Conservation (phyloP, 306 rosid species). For the Hippophae gyantsensis region DNA sequence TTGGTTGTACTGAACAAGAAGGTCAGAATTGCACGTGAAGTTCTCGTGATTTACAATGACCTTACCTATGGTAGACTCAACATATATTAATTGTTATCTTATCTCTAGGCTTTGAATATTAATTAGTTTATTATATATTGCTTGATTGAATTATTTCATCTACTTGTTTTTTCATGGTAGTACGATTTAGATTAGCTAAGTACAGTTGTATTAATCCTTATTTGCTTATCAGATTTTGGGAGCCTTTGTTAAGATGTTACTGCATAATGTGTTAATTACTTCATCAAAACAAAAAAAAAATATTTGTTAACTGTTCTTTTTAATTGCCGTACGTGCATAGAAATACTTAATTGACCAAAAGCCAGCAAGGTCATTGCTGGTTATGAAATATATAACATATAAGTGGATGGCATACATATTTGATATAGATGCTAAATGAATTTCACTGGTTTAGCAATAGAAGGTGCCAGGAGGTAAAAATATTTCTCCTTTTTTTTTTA, state of each 20-base stretch:
- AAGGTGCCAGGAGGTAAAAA: too few relatives aligned
- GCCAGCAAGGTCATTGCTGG: slow-evolving; percentile 30
- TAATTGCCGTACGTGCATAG: slow-evolving; percentile 23
- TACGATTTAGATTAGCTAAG: slow-evolving; percentile 10
- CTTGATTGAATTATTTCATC: slow-evolving; percentile 14
- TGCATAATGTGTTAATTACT: slow-evolving; percentile 3
- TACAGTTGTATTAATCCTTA: slow-evolving; percentile 21
- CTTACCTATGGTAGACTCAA: slow-evolving; percentile 55
- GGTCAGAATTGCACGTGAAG: slow-evolving; percentile 90
- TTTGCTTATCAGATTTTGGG: slow-evolving; percentile 5
- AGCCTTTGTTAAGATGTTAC: slow-evolving; percentile 23
- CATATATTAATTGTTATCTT: slow-evolving; percentile 13
- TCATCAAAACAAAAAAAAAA: slow-evolving; percentile 9
- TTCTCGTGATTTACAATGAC: slow-evolving; percentile 72
- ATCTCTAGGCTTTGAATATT: slow-evolving; percentile 2
- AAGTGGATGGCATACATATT: too few relatives aligned
- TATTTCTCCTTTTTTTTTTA: too few relatives aligned
- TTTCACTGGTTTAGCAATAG: too few relatives aligned
- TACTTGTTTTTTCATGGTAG: slow-evolving; percentile 24
- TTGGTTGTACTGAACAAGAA: slow-evolving; percentile 41
- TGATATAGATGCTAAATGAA: too few relatives aligned
- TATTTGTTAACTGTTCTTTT: slow-evolving; percentile 18
- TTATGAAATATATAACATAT: not conserved
- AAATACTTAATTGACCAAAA: not conserved
- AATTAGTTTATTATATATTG: not conserved